Conservation (phyloP, 73 alveolate species). For the Diophrys sp. region DNA sequence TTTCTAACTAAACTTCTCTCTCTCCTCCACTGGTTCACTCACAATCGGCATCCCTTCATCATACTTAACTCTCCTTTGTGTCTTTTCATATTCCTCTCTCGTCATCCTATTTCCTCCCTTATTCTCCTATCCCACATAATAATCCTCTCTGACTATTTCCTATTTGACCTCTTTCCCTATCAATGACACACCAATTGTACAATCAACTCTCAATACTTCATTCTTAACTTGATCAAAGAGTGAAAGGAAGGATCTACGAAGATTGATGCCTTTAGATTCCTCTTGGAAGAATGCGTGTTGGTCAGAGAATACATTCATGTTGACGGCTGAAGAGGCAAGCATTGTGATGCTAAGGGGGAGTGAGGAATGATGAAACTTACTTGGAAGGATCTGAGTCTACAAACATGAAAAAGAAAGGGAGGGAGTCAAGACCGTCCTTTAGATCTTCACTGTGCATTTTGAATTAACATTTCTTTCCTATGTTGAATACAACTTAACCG, state of each 20-base stretch:
- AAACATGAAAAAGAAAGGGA: conserved; percentile 52
- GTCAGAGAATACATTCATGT: conserved; percentile 11
- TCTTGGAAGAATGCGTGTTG: conserved; percentile 13
- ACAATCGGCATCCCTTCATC: neutral
- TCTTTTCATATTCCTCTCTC: neutral
- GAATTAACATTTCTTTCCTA: conserved; percentile 49
- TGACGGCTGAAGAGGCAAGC: conserved; percentile 32
- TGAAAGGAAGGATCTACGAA: conserved; percentile 34
- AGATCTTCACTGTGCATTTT: conserved; percentile 47
- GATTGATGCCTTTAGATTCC: conserved; percentile 20
- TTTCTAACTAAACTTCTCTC: conserved; percentile 14
- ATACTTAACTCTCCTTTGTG: conserved; percentile 1
- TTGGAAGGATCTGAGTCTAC: conserved; percentile 22
- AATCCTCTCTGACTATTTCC: conserved; percentile 1
- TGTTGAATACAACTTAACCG: conserved; percentile 14
- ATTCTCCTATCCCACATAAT: conserved; percentile 23
- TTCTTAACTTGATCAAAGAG: conserved; percentile 36
- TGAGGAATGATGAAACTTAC: neutral
- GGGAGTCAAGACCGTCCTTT: conserved; percentile 6
- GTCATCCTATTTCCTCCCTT: conserved; percentile 22
- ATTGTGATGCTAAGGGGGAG: conserved; percentile 19
- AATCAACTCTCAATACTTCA: conserved; percentile 32
- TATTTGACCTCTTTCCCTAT: conserved; percentile 14
- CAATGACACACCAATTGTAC: conserved; percentile 38
- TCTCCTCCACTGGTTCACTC: conserved; percentile 11